phyloP scores from a whole-genome alignment of 257 asterid genomes.

The Ligustrum vulgare region DNA sequence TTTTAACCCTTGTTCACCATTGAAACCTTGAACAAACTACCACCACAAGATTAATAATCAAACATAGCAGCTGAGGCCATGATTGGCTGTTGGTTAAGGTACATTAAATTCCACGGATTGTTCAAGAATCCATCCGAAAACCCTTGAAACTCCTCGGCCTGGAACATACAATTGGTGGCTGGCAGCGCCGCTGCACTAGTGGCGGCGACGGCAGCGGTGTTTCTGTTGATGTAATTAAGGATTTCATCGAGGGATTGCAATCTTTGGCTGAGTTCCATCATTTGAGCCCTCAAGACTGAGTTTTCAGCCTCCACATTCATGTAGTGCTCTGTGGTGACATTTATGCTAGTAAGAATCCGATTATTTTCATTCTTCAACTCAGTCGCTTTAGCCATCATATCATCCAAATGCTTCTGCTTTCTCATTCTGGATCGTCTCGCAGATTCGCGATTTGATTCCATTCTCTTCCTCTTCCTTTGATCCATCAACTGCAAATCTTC shows the following conservation, averaged over 20 bases:
- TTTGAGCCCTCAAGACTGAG: conserved; percentile 71
- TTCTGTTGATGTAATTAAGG: conserved; percentile 41
- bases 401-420: conserved; percentile 83
- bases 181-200: conserved; percentile 9
- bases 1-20: neutral
- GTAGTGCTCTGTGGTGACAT: conserved; percentile 44
- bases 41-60: conserved; percentile 38
- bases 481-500: conserved; percentile 50
- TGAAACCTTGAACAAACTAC: neutral
- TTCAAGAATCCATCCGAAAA: conserved; percentile 36
- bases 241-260: conserved; percentile 68
- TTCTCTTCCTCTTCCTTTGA: conserved; percentile 71
- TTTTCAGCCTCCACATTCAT: conserved; percentile 70
- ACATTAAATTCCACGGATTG: conserved; percentile 58
- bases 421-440: conserved; percentile 87
- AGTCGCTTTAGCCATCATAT: conserved; percentile 49
- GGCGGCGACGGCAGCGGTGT: conserved; percentile 25
- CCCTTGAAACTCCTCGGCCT: conserved; percentile 41
- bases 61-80: conserved; percentile 69
- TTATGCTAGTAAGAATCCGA: conserved; percentile 39
- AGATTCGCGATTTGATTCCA: conserved; percentile 91
- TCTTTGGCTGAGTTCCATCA: conserved; percentile 71
- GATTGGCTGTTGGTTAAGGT: conserved; percentile 48
- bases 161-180: conserved; percentile 32
- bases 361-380: conserved; percentile 57